Evolutionary conservation across 345 rosid species (phyloP), one percentile per base, ranked within the genome.

Genomic region (Syzygium jambos): DNA sequence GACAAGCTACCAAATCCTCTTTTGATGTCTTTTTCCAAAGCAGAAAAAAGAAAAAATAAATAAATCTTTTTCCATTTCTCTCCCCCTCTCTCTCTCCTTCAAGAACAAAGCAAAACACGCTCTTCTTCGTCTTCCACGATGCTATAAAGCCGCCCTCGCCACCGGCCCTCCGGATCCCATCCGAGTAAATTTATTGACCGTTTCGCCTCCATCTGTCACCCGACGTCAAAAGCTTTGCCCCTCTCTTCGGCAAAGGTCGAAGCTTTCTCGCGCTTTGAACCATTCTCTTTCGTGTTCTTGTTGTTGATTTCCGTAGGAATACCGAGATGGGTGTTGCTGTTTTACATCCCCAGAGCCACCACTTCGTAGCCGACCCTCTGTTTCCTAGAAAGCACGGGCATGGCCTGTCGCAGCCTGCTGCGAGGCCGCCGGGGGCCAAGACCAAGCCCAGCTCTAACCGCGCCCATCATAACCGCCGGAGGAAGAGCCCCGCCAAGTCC

Each of bases 271-370:
- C 22, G 3, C 49, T 10, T 0, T 25, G 46, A 68, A 22, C 49
- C 27, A 43, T 61, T 21, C 27, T 3, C 21, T 73, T 34, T 73
- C 49, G 73, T 13, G 73, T 10, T 27, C 22, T 13, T 61, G 13
- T 27, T 15, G n/a, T 38, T 15, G 2, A 5, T 30, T 52, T 17
- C 15, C 5, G 9, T 41, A 29, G 2, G 17, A 8, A 23, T 34
- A 7, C 16, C 56, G 85, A 88, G 59, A 97, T 97, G 99, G 96
- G 93, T 14, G 95, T 93, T 5, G 98, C 95, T 1, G 88, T 82
- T 89, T 90, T 93, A 0, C 85, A 92, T 56, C 99, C 98, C 2
- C 94, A 85, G 4, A 96, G 93, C 59, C 92, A 92, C 59, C 92
- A 91, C 86, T 88, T 96, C 1, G 10, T 43, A 88, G 84, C 15